A percentile compares a stretch with the other conserved stretches of the same genome.
Evolutionary conservation across 1,284 basidiomycete species (phyloP).

Genomic region (Vanrija sp.): DNA sequence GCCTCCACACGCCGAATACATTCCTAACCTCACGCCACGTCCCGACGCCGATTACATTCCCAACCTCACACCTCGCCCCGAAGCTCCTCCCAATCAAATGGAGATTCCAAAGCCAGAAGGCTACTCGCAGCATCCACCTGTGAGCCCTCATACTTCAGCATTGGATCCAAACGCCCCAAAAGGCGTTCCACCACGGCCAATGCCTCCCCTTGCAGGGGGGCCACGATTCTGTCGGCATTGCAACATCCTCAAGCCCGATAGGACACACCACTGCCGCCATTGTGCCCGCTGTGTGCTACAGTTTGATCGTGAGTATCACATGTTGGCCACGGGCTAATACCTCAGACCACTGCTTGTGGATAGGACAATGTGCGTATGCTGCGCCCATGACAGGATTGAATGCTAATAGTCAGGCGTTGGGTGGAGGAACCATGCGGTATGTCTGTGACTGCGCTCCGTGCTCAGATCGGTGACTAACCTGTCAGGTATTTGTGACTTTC

Average conservation of each 20-base stretch:
- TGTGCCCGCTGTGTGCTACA: slow-evolving; percentile 46
- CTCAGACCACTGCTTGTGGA: slow-evolving; percentile 44
- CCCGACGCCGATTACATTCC: background rate
- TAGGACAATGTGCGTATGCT: slow-evolving; percentile 34
- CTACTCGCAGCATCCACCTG: background rate
- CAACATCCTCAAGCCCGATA: slow-evolving; percentile 43
- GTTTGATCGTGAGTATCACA: slow-evolving; percentile 30
- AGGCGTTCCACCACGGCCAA: slow-evolving; percentile 24
- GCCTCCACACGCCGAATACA: background rate
- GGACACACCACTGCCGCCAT: slow-evolving; percentile 48
- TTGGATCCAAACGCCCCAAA: slow-evolving; percentile 5
- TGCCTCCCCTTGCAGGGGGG: slow-evolving; percentile 18
- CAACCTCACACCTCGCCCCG: background rate
- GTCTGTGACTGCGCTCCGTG: no score
- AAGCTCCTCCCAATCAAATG: background rate
- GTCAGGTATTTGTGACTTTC: slow-evolving; percentile 46
- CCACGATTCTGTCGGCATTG: slow-evolving; percentile 44
- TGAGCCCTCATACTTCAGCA: slow-evolving; percentile 7
- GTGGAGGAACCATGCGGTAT: slow-evolving; percentile 43
- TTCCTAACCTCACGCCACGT: no score
- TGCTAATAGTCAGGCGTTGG: slow-evolving; percentile 24
- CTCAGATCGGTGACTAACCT: slow-evolving; percentile 12
- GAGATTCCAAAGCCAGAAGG: no score
- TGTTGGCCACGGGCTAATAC: background rate
- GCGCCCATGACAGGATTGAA: no score